Conservation (phyloP, 2,329 filamentous ascomycete genomes). For the Metarhizium robertsii region DNA sequence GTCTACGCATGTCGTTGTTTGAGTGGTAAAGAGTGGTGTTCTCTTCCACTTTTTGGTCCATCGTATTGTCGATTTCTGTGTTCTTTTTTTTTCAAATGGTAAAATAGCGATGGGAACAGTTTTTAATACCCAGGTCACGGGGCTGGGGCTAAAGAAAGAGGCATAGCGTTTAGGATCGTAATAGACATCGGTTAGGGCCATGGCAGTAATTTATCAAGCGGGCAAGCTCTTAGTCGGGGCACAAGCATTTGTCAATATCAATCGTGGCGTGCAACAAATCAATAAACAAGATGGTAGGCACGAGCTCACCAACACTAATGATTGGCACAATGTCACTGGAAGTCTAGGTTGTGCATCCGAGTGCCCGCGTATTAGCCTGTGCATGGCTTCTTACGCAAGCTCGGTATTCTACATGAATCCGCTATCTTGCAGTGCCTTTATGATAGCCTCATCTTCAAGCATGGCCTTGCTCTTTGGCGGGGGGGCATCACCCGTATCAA, state of each 20-base stretch:
- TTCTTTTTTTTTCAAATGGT: neutral
- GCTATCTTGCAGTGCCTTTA: constrained; percentile 32
- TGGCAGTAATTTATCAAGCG: neutral
- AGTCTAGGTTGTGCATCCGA: neutral
- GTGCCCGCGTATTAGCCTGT: no score
- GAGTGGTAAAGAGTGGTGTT: constrained; percentile 3
- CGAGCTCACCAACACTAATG: neutral
- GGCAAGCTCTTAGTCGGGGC: constrained; percentile 3
- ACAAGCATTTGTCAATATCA: neutral
- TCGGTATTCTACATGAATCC: constrained; percentile 22
- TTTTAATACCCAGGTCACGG: neutral
- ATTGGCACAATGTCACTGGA: neutral
- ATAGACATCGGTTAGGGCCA: neutral
- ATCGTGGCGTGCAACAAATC: no score
- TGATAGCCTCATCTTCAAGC: constrained; percentile 30
- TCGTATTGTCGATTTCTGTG: neutral
- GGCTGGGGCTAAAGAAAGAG: neutral
- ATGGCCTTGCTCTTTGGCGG: constrained; percentile 17
- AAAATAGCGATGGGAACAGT: neutral
- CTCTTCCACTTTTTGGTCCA: neutral
- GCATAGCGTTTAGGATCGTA: neutral
- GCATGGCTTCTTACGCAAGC: neutral
- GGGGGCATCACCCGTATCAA: constrained; percentile 34
- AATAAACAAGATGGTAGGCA: neutral
- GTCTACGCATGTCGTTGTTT: constrained; percentile 52